phyloP scores from a whole-genome alignment of 176 grass and related monocot species.

The Echinochloa phyllopogon region DNA sequence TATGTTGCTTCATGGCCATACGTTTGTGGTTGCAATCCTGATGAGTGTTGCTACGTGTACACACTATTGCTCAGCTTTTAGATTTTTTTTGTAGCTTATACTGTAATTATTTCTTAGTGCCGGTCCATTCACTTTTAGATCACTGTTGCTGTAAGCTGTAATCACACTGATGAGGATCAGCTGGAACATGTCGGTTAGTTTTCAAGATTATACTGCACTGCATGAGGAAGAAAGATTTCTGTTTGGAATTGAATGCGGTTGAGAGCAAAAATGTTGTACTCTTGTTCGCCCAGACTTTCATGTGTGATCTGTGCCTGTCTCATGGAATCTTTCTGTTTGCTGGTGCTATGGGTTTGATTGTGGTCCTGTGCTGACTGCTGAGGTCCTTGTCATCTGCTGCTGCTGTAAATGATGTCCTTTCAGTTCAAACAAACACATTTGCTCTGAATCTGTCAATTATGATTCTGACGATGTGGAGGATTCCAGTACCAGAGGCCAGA shows the following conservation, averaged over 20 bases:
- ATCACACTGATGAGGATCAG: not conserved
- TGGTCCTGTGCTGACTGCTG: constrained; percentile 23
- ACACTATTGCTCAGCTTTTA: not conserved
- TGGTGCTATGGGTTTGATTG: constrained; percentile 4
- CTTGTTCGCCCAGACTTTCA: constrained; percentile 42
- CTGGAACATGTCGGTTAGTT: not conserved
- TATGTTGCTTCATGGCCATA: constrained; percentile 21
- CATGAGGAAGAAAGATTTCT: not conserved
- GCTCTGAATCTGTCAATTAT: too few relatives aligned
- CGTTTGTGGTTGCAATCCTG: constrained; percentile 21
- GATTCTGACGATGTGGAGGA: too few relatives aligned
- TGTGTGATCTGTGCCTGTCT: constrained; percentile 29
- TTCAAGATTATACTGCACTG: not conserved
- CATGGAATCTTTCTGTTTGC: constrained; percentile 37
- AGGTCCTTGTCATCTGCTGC: not conserved
- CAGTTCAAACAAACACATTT: not conserved
- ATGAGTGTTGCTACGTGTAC: not conserved
- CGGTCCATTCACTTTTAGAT: constrained; percentile 12
- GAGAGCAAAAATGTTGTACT: not conserved
- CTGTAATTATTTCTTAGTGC: constrained; percentile 14
- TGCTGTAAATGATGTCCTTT: constrained; percentile 14
- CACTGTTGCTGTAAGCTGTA: not conserved
- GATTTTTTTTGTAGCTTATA: not conserved
- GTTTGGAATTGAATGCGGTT: not conserved
- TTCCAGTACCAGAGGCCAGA: too few relatives aligned